Evolutionary conservation across 495 filamentous ascomycete species (phyloP).

Genomic region (Penicillium salamii): DNA sequence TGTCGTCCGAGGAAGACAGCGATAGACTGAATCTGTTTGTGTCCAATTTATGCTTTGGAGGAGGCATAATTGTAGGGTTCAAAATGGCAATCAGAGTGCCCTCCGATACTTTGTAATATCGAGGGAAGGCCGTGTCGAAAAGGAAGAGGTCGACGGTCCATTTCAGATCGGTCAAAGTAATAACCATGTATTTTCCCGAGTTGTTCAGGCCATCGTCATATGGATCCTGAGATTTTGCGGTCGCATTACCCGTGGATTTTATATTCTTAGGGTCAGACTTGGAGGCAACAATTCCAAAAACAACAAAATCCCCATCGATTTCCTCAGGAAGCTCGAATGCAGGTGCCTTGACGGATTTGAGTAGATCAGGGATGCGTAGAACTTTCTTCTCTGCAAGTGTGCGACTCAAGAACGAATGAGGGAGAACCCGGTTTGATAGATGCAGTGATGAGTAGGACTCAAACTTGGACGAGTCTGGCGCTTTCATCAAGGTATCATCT

Average conservation of each 20-base stretch:
- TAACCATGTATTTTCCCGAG: slow-evolving; percentile 82
- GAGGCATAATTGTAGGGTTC: slow-evolving; percentile 91
- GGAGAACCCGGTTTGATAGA: slow-evolving; percentile 81
- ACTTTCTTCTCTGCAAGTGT: slow-evolving; percentile 72
- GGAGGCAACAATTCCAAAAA: slow-evolving; percentile 80
- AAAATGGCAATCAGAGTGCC: slow-evolving; percentile 89
- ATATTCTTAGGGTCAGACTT: slow-evolving; percentile 79
- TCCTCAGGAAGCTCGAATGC: slow-evolving; percentile 86
- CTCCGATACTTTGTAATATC: slow-evolving; percentile 83
- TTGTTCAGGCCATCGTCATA: slow-evolving; percentile 55
- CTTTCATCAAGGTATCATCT: slow-evolving; percentile 14
- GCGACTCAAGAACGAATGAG: slow-evolving; percentile 72
- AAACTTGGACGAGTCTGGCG: slow-evolving; percentile 53
- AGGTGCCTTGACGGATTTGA: slow-evolving; percentile 77
- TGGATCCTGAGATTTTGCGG: slow-evolving; percentile 42
- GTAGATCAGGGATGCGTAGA: slow-evolving; percentile 75
- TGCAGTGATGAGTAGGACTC: slow-evolving; percentile 85
- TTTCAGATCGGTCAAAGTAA: slow-evolving; percentile 81
- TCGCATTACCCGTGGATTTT: slow-evolving; percentile 47
- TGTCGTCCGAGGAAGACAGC: slow-evolving; percentile 80
- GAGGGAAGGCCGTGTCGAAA: slow-evolving; percentile 85
- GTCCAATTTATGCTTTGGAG: slow-evolving; percentile 64
- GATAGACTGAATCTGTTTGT: slow-evolving; percentile 81
- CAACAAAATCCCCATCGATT: slow-evolving; percentile 78
- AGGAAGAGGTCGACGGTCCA: slow-evolving; percentile 91